These are phyloP conservation scores for Plasmodium vivax DNA, from an alignment of 169 alveolate genomes.

Conservation along the genomic window DNA sequence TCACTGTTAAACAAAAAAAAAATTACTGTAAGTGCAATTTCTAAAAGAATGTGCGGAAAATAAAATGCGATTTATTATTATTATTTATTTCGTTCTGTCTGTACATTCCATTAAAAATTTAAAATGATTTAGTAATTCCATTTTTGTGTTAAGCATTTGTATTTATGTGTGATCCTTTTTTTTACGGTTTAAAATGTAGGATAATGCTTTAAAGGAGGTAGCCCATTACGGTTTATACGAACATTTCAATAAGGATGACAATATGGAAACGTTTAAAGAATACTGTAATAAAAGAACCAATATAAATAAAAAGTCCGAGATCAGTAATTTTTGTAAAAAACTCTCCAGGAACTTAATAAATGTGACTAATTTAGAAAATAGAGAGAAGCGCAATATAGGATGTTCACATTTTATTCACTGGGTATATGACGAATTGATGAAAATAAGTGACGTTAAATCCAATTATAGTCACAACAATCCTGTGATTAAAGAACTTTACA, in stretches of 20 bases:
- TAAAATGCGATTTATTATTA: background rate
- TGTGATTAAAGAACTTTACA: background rate
- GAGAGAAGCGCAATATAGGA: background rate
- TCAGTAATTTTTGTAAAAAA: background rate
- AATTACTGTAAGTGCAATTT: background rate
- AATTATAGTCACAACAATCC: background rate
- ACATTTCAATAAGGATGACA: background rate
- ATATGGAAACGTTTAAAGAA: background rate
- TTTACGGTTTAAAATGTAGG: background rate
- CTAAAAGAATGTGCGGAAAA: background rate
- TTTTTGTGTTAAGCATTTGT: background rate
- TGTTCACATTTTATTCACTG: background rate
- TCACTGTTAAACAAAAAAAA: background rate
- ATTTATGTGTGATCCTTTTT: background rate
- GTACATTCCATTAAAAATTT: background rate
- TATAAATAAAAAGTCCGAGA: background rate
- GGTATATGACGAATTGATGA: background rate
- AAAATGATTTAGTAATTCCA: background rate
- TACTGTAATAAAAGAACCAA: background rate
- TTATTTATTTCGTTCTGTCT: background rate
- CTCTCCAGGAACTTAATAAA: background rate
- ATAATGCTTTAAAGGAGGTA: background rate
- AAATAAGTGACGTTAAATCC: background rate
- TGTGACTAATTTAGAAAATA: background rate
- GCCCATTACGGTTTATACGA: background rate